A percentile compares a stretch with the other conserved stretches of the same genome.
Conservation (phyloP, 768 basidiomycete genomes). For the Pholiota microspora region DNA sequence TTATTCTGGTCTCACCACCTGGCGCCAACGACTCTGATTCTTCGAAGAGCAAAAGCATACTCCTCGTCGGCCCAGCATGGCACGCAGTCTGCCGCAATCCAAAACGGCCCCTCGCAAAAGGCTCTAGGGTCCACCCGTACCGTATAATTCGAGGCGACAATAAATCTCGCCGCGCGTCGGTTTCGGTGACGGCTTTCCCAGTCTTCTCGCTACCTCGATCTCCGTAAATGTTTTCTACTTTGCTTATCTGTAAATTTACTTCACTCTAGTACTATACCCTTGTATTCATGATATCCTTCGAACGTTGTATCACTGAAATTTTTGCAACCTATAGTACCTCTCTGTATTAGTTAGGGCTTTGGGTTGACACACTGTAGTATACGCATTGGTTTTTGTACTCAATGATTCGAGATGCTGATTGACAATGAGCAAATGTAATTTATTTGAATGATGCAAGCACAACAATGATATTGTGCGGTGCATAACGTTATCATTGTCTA, state of each 20-base stretch:
- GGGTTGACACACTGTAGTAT: neutral
- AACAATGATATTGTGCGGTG: too few species aligned
- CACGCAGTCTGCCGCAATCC: conserved; percentile 41
- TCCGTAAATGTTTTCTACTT: neutral
- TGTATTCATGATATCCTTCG: conserved; percentile 10
- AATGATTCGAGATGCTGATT: neutral
- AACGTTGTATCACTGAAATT: neutral
- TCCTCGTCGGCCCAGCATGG: conserved; percentile 51
- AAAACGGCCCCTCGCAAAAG: conserved; percentile 36
- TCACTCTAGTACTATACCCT: conserved; percentile 7
- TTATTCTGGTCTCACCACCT: conserved; percentile 42
- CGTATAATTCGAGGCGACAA: conserved; percentile 16
- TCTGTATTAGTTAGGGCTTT: neutral
- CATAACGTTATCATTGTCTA: too few species aligned
- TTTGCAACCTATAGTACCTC: neutral
- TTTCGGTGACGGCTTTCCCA: conserved; percentile 12
- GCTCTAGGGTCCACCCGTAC: conserved; percentile 57
- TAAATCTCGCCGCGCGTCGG: conserved; percentile 13
- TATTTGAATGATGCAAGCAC: too few species aligned
- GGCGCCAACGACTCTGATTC: neutral
- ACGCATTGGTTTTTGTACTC: neutral
- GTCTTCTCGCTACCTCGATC: neutral
- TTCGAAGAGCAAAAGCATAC: conserved; percentile 29
- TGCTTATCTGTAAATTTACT: neutral
- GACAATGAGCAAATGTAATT: too few species aligned